These are phyloP conservation scores for Penicillium sp. DNA, from an alignment of 2,329 filamentous ascomycete genomes.

Conservation along the genomic window DNA sequence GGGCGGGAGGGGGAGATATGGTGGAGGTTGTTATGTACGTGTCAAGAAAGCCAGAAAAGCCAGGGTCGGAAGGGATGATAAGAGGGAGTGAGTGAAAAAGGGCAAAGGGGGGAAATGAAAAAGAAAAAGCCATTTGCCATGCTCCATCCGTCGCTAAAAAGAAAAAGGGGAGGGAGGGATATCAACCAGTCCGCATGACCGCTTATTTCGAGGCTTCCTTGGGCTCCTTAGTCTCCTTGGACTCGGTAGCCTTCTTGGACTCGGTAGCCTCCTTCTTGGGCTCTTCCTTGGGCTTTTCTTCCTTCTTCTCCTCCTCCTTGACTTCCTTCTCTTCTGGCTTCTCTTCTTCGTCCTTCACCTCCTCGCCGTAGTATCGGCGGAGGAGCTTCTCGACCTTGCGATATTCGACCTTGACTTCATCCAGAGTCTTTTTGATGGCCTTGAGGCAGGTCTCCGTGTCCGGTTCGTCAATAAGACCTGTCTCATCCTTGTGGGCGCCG, in stretches of 20 bases:
- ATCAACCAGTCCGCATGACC: slow-evolving; percentile 6
- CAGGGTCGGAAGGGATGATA: not conserved
- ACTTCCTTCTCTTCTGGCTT: slow-evolving; percentile 7
- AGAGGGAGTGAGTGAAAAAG: slow-evolving; percentile 4
- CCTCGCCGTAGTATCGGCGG: slow-evolving; percentile 58
- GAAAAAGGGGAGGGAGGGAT: slow-evolving; percentile 11
- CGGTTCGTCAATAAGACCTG: slow-evolving; percentile 57
- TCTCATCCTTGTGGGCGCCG: slow-evolving; percentile 71
- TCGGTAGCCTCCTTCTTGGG: slow-evolving; percentile 5
- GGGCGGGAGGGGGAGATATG: not conserved
- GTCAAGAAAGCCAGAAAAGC: slow-evolving; percentile 5
- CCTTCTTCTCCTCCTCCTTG: not conserved
- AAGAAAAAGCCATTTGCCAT: slow-evolving; percentile 22
- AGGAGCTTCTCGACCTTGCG: slow-evolving; percentile 62
- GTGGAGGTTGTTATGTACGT: slow-evolving; percentile 14
- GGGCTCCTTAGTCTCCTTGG: slow-evolving; percentile 1
- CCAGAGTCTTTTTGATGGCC: slow-evolving; percentile 61
- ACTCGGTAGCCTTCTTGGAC: not conserved
- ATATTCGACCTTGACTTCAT: slow-evolving; percentile 67
- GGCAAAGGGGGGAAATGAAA: slow-evolving; percentile 11
- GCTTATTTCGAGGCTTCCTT: slow-evolving; percentile 10
- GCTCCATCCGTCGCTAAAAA: slow-evolving; percentile 24
- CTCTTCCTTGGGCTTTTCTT: slow-evolving; percentile 8
- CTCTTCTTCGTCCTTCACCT: slow-evolving; percentile 12
- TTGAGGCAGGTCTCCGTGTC: slow-evolving; percentile 61